Evolutionary conservation across 805 yeast genomes (phyloP), one percentile per base, ranked within the genome.

Genomic region (Saccharomycopsis amapae): DNA sequence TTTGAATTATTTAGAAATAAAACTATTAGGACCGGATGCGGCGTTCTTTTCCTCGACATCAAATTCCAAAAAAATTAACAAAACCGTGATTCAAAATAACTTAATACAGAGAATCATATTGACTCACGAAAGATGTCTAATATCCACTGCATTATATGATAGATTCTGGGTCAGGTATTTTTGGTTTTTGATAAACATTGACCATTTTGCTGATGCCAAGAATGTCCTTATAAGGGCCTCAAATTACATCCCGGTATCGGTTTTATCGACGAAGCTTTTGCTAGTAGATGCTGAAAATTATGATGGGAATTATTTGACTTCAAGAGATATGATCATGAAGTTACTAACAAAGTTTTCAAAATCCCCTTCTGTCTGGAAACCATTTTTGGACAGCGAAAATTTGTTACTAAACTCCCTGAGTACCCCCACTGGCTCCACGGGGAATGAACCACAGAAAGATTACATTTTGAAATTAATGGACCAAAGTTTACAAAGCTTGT

Each of bases 151-250:
- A 1, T 55, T 59, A n/a, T 71, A 75, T 50, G 64, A 70, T 0
- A 57, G 55, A 19, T 64, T 77, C 34, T 78, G 82, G 78, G 52
- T 74, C 12, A 71, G 71, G 44, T 75, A 68, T 52, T 59, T 74
- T 1, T 67, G 75, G 53, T 75, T 62, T 53, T 63, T 60, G 34
- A 44, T 69, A 42, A 68, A 52, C 40, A 23, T 49, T 23, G 52
- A 61, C 40, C 51, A 63, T 17, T 38, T 60, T n/a, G 56, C 58
- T 23, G 46, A 54, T 7, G 79, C 80, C 0, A 65, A 63, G 40
- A 60, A 61, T 12, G 46, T 71, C 1, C 52, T 78, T 6, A 46
- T 60, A 6, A 62, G 61, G 47, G 72, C 76, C 1, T 52, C 65
- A 1, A 56, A 46, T 2, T 51, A 42, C 37, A n/a, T 61, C 2